These are phyloP conservation scores for Aspergillus unguis DNA, from an alignment of 2,329 filamentous ascomycete species.

Conservation along the genomic window DNA sequence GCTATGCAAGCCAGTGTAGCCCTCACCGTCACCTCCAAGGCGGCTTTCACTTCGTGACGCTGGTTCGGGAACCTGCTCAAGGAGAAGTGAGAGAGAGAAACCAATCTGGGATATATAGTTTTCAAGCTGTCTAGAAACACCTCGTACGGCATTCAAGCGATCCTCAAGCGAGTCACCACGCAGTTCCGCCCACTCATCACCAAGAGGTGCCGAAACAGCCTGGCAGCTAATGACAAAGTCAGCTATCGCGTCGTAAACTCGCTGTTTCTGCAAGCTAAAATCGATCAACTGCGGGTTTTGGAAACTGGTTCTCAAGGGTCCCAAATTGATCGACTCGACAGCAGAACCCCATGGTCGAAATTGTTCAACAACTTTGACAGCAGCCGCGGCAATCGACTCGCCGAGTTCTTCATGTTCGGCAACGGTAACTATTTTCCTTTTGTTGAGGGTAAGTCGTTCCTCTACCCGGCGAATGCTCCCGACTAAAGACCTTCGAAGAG, in stretches of 20 bases:
- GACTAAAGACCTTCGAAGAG: conserved; percentile 79
- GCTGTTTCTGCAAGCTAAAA: conserved; percentile 87
- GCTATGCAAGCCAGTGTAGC: conserved; percentile 23
- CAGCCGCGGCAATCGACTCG: conserved; percentile 75
- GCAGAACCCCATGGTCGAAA: conserved; percentile 87
- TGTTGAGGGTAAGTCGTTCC: conserved; percentile 71
- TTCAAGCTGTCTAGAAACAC: conserved; percentile 75
- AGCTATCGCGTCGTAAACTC: conserved; percentile 86
- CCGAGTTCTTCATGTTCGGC: conserved; percentile 75
- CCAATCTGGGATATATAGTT: conserved; percentile 82
- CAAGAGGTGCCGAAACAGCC: conserved; percentile 82
- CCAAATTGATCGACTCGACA: conserved; percentile 88
- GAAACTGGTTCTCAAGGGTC: conserved; percentile 70
- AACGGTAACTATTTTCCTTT: conserved; percentile 81
- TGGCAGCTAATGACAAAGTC: conserved; percentile 87
- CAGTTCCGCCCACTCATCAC: conserved; percentile 94
- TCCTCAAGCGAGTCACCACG: conserved; percentile 86
- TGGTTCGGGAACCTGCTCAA: conserved; percentile 68
- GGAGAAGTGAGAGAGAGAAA: conserved; percentile 81
- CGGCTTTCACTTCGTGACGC: conserved; percentile 41
- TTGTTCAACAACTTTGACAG: conserved; percentile 76
- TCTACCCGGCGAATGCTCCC: conserved; percentile 83
- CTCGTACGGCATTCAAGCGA: conserved; percentile 74
- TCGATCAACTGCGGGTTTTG: conserved; percentile 83
- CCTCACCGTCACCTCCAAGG: conserved; percentile 28